Evolutionary conservation across 2,329 filamentous ascomycete genomes (phyloP), one percentile per base, ranked within the genome.

Genomic region (Sporothrix mexicana): DNA sequence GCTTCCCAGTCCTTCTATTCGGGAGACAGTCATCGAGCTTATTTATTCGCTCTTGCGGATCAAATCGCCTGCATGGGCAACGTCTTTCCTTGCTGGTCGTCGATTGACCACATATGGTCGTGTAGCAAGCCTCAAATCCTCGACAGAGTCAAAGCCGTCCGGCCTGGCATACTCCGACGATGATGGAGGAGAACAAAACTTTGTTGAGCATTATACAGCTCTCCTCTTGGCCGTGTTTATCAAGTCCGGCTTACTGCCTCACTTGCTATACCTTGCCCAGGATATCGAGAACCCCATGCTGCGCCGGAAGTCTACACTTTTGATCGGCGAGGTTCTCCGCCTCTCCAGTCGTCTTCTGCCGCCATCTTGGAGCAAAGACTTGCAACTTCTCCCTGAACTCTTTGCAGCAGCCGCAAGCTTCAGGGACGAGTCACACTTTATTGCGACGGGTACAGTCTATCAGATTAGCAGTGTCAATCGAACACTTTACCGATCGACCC

Each of bases 391-490:
- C 20, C 96, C 96, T 0, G 92, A 95, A 74, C 85, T 98, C 1
- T 92, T 99, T 78, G 87, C 91, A 7, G 90, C 91, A 0, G 94
- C 95, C 4, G 87, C 93, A 1, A 87, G 90, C 47, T 93, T 95
- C 77, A 85, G 88, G 25, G 86, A 90, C 23, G 89, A 95, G 43
- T 87, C 90, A 30, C 91, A 93, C 71, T 95, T 95, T 77, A 86
- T 92, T 72, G 94, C 95, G 7, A 95, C 94, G 8, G 91, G 94
- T 8, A 97, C 97, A 20, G 93, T 99, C 13, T 99, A 98, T 78
- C 96, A 98, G 80, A 97, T 99, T 71, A 97, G 97, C 83, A 98
- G 95, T 79, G 94, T 99, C 76, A 99, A 95, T 80, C 90, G 94
- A 75, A 98, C 95, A 0, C 84, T 99, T 15, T 97, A 97, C 79